These are phyloP conservation scores for Stereocaulon alpinum DNA, from an alignment of 495 filamentous ascomycete species.

Conservation along the genomic window DNA sequence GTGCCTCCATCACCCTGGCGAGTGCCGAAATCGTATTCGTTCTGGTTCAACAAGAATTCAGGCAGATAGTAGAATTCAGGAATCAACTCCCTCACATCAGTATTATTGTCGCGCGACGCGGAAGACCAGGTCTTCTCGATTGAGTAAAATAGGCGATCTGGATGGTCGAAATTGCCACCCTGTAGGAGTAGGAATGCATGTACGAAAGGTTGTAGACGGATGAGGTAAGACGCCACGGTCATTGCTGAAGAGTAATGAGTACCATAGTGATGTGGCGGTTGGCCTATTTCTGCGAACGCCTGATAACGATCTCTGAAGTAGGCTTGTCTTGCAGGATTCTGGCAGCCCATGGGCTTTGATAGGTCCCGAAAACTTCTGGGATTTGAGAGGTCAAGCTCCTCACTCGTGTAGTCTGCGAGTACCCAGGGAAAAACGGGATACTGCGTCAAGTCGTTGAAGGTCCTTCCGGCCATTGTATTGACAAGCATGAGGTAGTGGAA, in stretches of 20 bases:
- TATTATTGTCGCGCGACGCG: conserved; percentile 79
- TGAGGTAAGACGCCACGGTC: conserved; percentile 95
- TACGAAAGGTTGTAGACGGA: conserved; percentile 89
- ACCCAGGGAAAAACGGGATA: conserved; percentile 99
- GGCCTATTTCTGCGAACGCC: conserved; percentile 84
- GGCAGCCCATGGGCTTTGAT: conserved; percentile 95
- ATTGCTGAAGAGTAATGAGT: conserved; percentile 98
- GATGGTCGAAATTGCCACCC: conserved; percentile 92
- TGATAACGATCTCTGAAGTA: conserved; percentile 77
- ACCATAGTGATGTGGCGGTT: conserved; percentile 81
- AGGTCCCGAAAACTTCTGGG: conserved; percentile 81
- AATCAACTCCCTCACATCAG: conserved; percentile 85
- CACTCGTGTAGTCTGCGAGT: conserved; percentile 87
- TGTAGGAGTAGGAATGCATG: conserved; percentile 95
- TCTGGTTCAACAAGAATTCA: conserved; percentile 85
- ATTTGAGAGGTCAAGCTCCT: conserved; percentile 81
- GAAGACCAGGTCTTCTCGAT: conserved; percentile 86
- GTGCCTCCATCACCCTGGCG: conserved; percentile 67
- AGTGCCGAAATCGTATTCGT: conserved; percentile 83
- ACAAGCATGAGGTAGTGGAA: conserved; percentile 98
- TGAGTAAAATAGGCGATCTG: conserved; percentile 90
- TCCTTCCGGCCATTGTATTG: conserved; percentile 93
- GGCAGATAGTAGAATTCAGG: conserved; percentile 96
- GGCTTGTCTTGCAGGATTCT: conserved; percentile 58
- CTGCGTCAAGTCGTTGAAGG: conserved; percentile 96